A percentile compares a stretch with the other conserved stretches of the same genome.
These are phyloP conservation scores for Rusavskia elegans DNA, from an alignment of 495 filamentous ascomycete genomes.

Conservation along the genomic window DNA sequence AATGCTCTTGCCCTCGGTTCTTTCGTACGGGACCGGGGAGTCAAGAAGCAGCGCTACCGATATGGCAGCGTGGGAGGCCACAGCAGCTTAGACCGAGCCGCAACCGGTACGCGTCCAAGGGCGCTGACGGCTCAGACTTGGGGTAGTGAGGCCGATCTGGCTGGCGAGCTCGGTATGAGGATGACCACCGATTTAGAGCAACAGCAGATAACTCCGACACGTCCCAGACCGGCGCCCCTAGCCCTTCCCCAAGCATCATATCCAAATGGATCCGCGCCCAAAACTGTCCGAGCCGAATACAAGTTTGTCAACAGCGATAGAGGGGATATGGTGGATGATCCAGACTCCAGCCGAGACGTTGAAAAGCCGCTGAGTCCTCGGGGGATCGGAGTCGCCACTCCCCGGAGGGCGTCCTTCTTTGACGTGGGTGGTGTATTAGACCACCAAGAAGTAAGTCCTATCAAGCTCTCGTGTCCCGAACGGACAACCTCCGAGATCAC, in stretches of 20 bases:
- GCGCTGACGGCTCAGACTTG: conserved; percentile 45
- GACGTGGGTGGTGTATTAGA: conserved; percentile 53
- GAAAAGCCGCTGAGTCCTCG: conserved; percentile 1
- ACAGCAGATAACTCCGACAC: no score
- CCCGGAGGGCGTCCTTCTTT: conserved; percentile 46
- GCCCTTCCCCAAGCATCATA: conserved; percentile 15
- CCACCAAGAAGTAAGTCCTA: conserved; percentile 4
- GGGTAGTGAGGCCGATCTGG: conserved; percentile 74
- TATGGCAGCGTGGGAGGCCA: conserved; percentile 37
- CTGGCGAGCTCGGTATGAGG: conserved; percentile 52
- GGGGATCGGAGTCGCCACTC: conserved; percentile 18
- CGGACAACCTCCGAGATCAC: background rate
- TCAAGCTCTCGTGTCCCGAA: background rate
- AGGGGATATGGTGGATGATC: conserved; percentile 13
- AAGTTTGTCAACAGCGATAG: conserved; percentile 15
- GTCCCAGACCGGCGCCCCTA: conserved; percentile 27
- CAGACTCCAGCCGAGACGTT: background rate
- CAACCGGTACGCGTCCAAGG: conserved; percentile 26
- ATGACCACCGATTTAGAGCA: conserved; percentile 40
- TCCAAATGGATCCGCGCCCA: background rate
- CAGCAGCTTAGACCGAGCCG: conserved; percentile 35
- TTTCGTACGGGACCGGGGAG: conserved; percentile 62
- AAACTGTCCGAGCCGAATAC: conserved; percentile 17
- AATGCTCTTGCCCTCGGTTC: conserved; percentile 69
- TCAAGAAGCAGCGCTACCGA: conserved; percentile 64